Base-by-base conservation (phyloP, 1,284 basidiomycete genomes). In the Puccinia triticina region DNA sequence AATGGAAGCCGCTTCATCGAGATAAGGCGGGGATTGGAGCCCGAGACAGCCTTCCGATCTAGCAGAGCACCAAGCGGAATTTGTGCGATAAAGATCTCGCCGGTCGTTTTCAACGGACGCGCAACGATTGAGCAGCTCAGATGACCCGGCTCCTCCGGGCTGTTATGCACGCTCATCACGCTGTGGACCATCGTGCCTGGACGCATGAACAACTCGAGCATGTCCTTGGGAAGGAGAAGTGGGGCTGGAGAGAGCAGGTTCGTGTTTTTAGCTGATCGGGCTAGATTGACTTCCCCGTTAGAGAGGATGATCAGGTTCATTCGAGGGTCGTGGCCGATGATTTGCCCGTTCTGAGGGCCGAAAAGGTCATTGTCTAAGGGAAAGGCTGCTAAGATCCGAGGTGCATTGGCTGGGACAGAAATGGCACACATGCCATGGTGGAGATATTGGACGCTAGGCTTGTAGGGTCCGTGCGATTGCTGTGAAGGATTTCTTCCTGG, bases 241-340 rank as follows among this genome's bases (percentile, higher is more conserved):
- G 74, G 61, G 43, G 29, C 66, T 50, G 37, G 10, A 43, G 61
- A 50, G 29, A 77, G 40, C 21, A 77, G 32, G 7, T 37, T 77
- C 0, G 75, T 77, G n/a, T 77, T 77, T 67, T 77, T 77, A 12
- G 59, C 29, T 7, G 75, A 66, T 53, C 34, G 40, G 40, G 75
- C 61, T 29, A 67, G 18, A 46, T 66, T 64, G 32, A 77, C n/a
- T 21, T 66, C 43, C 37, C 75, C 75, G 21, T 77, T 53, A n/a
- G 75, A 77, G 14, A 77, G 40, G 26, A 77, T 12, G 18, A 77
- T 46, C 26, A 77, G 4, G 21, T 46, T 64, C 43, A 77, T 8
- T 10, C 61, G 75, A 64, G 59, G 10, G 11, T 66, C 18, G 43
- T 61, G 53, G 12, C 37, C 55, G 43, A 50, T 46, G 11, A 66